phyloP scores from a whole-genome alignment of 2,329 filamentous ascomycete species.

The Zasmidium citrigriseum region DNA sequence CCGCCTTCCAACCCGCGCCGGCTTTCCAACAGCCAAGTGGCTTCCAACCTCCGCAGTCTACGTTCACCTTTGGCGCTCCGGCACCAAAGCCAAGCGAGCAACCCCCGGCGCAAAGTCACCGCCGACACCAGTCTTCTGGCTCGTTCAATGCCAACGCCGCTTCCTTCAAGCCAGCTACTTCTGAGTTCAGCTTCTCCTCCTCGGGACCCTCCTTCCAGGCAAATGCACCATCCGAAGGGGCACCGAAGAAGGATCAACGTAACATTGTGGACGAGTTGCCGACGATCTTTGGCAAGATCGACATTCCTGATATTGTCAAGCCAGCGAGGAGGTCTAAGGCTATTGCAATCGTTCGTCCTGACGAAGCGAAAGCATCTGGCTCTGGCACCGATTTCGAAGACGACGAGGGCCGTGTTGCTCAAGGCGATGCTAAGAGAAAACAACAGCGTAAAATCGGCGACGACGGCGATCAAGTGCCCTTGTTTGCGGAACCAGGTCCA shows the following conservation, averaged over 20 bases:
- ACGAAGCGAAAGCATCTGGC: constrained; percentile 26
- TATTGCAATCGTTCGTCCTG: constrained; percentile 69
- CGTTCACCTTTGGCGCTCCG: constrained; percentile 26
- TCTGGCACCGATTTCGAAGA: constrained; percentile 50
- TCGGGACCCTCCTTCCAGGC: constrained; percentile 30
- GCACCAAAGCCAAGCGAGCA: constrained; percentile 13
- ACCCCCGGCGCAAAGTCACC: constrained; percentile 20
- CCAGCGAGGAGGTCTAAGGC: constrained; percentile 76
- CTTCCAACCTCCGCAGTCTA: constrained; percentile 12
- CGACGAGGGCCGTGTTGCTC: constrained; percentile 62
- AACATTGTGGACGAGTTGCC: constrained; percentile 39
- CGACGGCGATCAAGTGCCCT: constrained; percentile 71
- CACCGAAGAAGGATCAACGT: constrained; percentile 25
- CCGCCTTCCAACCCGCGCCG: constrained; percentile 62
- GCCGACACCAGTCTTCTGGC: constrained; percentile 31
- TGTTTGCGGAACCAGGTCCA: constrained; percentile 62
- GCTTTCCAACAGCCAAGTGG: constrained; percentile 44
- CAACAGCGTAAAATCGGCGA: constrained; percentile 67
- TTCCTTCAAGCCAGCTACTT: constrained; percentile 38
- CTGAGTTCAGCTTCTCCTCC: constrained; percentile 40
- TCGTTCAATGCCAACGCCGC: constrained; percentile 62
- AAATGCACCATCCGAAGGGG: constrained; percentile 6
- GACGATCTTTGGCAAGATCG: constrained; percentile 43
- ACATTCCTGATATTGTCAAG: constrained; percentile 67
- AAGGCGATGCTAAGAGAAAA: constrained; percentile 71